These are phyloP conservation scores for Pyricularia grisea DNA, from an alignment of 2,329 filamentous ascomycete species.

Conservation along the genomic window DNA sequence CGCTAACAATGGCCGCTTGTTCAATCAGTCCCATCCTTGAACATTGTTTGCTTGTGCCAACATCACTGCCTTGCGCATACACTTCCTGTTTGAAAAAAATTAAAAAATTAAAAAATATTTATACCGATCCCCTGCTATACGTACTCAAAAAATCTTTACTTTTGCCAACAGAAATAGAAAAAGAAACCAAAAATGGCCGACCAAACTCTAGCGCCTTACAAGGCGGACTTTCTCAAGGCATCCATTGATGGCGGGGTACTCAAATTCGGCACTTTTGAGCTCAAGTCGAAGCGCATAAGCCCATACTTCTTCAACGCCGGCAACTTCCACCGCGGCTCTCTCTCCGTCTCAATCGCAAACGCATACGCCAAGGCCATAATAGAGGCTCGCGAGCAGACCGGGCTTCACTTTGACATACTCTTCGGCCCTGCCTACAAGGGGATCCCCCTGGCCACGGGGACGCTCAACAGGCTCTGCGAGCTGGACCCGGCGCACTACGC, in stretches of 20 bases:
- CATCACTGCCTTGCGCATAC: background rate
- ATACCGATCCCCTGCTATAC: background rate
- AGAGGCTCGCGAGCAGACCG: slow-evolving; percentile 29
- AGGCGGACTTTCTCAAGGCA: slow-evolving; percentile 62
- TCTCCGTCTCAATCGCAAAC: slow-evolving; percentile 67
- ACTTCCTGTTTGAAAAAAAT: background rate
- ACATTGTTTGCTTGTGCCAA: background rate
- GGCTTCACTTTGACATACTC: slow-evolving; percentile 66
- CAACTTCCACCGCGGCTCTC: slow-evolving; percentile 72
- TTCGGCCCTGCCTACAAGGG: slow-evolving; percentile 97
- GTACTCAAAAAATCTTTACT: background rate
- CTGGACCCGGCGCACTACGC: slow-evolving; percentile 39
- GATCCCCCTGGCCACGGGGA: slow-evolving; percentile 76
- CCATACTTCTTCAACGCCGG: slow-evolving; percentile 99
- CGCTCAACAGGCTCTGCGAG: slow-evolving; percentile 29
- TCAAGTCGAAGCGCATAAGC: slow-evolving; percentile 86
- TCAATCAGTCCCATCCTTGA: background rate
- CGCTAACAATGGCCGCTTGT: background rate
- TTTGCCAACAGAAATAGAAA: background rate
- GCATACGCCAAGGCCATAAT: slow-evolving; percentile 68
- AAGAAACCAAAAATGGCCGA: slow-evolving; percentile 7
- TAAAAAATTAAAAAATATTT: no score
- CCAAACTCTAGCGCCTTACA: slow-evolving; percentile 48
- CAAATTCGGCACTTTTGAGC: slow-evolving; percentile 73
- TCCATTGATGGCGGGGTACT: slow-evolving; percentile 61